Evolutionary conservation across 1,284 basidiomycete genomes (phyloP).

Genomic region (Sporisorium scitamineum): DNA sequence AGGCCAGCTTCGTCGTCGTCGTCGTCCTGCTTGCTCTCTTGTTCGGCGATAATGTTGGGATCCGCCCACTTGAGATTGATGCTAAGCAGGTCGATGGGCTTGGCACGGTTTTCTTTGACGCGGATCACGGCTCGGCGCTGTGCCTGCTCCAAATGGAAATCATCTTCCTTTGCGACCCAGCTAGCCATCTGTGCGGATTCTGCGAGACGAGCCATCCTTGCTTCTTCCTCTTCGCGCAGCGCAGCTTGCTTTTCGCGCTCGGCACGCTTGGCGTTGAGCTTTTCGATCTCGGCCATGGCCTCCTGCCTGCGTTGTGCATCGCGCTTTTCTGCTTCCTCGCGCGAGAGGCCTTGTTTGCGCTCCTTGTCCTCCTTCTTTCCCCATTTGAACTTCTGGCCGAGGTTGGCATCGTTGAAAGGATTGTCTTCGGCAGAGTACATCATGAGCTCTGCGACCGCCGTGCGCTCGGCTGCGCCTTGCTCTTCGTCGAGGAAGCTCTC

Average conservation of each 20-base stretch:
- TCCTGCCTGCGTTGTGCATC: slow-evolving; percentile 87
- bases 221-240: slow-evolving; percentile 90
- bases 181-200: slow-evolving; percentile 97
- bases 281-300: slow-evolving; percentile 87
- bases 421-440: slow-evolving; percentile 91
- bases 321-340: slow-evolving; percentile 81
- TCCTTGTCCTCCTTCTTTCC: slow-evolving; percentile 98
- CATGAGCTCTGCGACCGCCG: slow-evolving; percentile 62
- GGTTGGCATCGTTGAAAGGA: slow-evolving; percentile 95
- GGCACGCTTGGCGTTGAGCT: slow-evolving; percentile 87
- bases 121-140: slow-evolving; percentile 89
- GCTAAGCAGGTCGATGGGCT: slow-evolving; percentile 67
- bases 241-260: slow-evolving; percentile 90
- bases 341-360: slow-evolving; percentile 83
- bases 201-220: slow-evolving; percentile 85
- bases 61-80: slow-evolving; percentile 67
- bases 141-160: slow-evolving; percentile 96
- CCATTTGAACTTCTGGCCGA: slow-evolving; percentile 95
- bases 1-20: slow-evolving; percentile 86
- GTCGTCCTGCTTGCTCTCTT: slow-evolving; percentile 80
- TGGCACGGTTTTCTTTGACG: slow-evolving; percentile 90
- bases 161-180: slow-evolving; percentile 96
- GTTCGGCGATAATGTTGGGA: slow-evolving; percentile 88
- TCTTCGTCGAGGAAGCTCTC: slow-evolving; percentile 40
- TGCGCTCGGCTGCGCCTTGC: slow-evolving; percentile 49